Base-by-base conservation (phyloP, 2,329 filamentous ascomycete species). In the Fusarium citri region DNA sequence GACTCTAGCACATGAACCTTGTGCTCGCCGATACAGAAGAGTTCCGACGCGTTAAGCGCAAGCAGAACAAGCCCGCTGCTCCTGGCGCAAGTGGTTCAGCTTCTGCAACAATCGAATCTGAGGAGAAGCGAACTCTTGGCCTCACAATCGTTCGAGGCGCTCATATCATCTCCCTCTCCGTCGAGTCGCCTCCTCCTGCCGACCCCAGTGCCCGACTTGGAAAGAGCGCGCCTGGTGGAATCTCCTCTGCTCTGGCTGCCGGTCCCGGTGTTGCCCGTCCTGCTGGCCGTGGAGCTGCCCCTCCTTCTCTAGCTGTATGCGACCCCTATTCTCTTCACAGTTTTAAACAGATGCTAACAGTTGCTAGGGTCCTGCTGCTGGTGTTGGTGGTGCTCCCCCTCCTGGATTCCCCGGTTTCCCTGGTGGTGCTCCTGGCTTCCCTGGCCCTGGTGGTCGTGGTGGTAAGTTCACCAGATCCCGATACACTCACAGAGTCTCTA, bases 11-110 rank as follows among this genome's bases (percentile, higher is more conserved):
- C 83, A 99, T 99, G 96, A 99, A 99, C 82, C 89, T 99, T 72
- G 96, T 99, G 68, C 92, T 99, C 69, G 96, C 95, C 82, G 96
- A 99, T 79, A 98, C 96, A 74, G 96, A 99, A 88, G 95, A 98
- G 82, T 98, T 97, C 82, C 92, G 94, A 80, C 92, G 92, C 79
- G 91, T 95, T 68, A 97, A 96, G 85, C 89, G 92, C 82, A 95
- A 92, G 85, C 89, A 91, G 76, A 87, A 89, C 74, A 97, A 96
- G 84, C 84, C 88, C 55, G 81, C 87, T 53, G 89, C 91, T 45
- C 88, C 90, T 23, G 87, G 87, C 66, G 85, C 89, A 71, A 86
- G 86, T 59, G 87, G 89, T 72, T 84, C 88, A 54, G 80, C 87
- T 51, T 84, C 87, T 10, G 34, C 34, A 11, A 37, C 34, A 11